A percentile compares a stretch with the other conserved stretches of the same genome.
Conservation (phyloP, 805 yeast species). For the Candida sakaeoensis region DNA sequence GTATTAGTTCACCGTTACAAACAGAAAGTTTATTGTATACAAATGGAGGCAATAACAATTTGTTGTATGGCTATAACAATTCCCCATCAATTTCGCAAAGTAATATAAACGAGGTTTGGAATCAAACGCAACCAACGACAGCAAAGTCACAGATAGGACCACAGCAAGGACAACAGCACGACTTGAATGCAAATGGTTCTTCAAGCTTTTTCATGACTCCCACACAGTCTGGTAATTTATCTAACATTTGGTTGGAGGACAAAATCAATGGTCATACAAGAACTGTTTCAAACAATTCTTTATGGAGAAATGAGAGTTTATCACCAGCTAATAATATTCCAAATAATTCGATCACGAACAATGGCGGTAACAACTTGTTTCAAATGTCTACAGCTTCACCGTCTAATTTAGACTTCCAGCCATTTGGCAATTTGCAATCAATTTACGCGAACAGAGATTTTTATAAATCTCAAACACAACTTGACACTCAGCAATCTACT, state of each 20-base stretch:
- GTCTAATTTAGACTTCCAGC: constrained; percentile 8
- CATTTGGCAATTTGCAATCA: constrained; percentile 10
- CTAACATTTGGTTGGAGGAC: constrained; percentile 13
- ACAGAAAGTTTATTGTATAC: neutral
- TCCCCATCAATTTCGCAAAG: constrained; percentile 9
- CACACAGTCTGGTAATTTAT: constrained; percentile 10
- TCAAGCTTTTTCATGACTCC: constrained; percentile 12
- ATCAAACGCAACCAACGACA: constrained; percentile 2
- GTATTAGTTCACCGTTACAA: constrained; percentile 9
- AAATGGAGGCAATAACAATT: constrained; percentile 6
- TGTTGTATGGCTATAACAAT: constrained; percentile 8
- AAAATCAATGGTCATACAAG: constrained; percentile 15
- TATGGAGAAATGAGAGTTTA: constrained; percentile 21
- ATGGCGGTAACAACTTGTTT: neutral
- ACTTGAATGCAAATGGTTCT: neutral
- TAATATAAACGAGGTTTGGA: constrained; percentile 8
- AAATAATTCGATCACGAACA: neutral
- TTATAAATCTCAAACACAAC: constrained; percentile 1
- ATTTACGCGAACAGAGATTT: neutral
- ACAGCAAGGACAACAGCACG: constrained; percentile 2
- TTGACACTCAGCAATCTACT: neutral
- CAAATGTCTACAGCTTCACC: neutral
- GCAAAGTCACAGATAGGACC: too few species aligned
- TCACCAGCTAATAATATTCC: constrained; percentile 1
- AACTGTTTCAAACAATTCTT: constrained; percentile 13